A percentile compares a stretch with the other conserved stretches of the same genome.
phyloP scores from a whole-genome alignment of 768 basidiomycete species.

The Tylopilus balloui region DNA sequence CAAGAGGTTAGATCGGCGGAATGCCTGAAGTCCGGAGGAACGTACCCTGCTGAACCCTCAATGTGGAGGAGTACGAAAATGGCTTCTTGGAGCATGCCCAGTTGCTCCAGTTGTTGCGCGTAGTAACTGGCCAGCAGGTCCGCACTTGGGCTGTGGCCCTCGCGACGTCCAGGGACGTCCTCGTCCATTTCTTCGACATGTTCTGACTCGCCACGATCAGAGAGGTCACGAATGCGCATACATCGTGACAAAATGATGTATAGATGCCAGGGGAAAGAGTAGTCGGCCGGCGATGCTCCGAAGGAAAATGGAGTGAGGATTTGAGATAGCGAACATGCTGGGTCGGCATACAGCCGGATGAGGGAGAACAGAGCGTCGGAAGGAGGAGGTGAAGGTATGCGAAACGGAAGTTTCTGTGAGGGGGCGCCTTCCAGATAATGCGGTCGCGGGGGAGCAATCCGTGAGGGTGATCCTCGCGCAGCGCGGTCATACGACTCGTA shows the following conservation, averaged over 20 bases:
- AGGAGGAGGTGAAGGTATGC: constrained; percentile 40
- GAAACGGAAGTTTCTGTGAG: constrained; percentile 33
- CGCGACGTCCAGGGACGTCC: constrained; percentile 44
- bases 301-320: constrained; percentile 72
- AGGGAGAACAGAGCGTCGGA: constrained; percentile 78
- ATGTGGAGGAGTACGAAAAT: constrained; percentile 87
- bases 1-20: constrained; percentile 5
- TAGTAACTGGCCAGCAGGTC: constrained; percentile 81
- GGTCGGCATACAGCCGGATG: constrained; percentile 73
- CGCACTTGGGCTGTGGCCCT: constrained; percentile 80
- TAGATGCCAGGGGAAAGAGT: constrained; percentile 86
- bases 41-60: constrained; percentile 75
- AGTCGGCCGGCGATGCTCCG: constrained; percentile 70
- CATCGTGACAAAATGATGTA: constrained; percentile 84
- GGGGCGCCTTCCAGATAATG: constrained; percentile 45
- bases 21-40: constrained; percentile 4
- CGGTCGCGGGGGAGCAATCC: constrained; percentile 52
- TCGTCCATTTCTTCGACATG: constrained; percentile 33
- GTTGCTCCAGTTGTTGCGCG: constrained; percentile 78
- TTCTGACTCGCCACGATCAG: constrained; percentile 63
- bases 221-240: constrained; percentile 79
- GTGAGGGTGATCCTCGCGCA: constrained; percentile 34
- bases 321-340: constrained; percentile 62
- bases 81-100: constrained; percentile 80
- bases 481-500: constrained; percentile 56